Evolutionary conservation across 1,139 yeast genomes (phyloP).

Genomic region (Spencermartinsiella ligniputridi): DNA sequence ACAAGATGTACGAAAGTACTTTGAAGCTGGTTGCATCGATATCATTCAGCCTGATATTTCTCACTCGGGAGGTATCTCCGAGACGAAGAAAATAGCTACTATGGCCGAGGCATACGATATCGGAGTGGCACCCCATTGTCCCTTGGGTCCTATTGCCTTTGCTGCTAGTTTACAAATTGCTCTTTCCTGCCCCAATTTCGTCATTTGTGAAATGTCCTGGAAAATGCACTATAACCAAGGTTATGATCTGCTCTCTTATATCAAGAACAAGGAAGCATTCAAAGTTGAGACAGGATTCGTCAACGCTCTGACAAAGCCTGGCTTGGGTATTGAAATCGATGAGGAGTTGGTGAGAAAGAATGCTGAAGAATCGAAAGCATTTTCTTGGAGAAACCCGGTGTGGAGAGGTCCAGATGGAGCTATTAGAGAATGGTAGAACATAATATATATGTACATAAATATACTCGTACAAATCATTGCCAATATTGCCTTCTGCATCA

Average conservation of each 20-base stretch:
- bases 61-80: conserved; percentile 33
- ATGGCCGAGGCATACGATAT: conserved; percentile 34
- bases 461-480: neutral
- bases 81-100: conserved; percentile 27
- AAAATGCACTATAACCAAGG: conserved; percentile 30
- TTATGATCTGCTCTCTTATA: conserved; percentile 26
- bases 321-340: conserved; percentile 29
- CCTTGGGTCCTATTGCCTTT: conserved; percentile 32
- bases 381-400: conserved; percentile 29
- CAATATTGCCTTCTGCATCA: neutral
- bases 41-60: conserved; percentile 33
- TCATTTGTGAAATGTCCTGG: conserved; percentile 28
- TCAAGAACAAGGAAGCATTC: conserved; percentile 25
- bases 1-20: conserved; percentile 28
- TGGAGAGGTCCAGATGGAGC: conserved; percentile 29
- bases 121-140: conserved; percentile 35
- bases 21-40: conserved; percentile 30
- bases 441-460: neutral
- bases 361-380: conserved; percentile 17
- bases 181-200: conserved; percentile 26
- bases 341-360: conserved; percentile 25
- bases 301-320: conserved; percentile 24
- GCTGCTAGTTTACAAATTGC: conserved; percentile 32
- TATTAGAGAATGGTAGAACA: conserved; percentile 26
- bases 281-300: conserved; percentile 25